Evolutionary conservation across 2,329 filamentous ascomycete species (phyloP).

Genomic region (Coniochaeta hoffmannii): DNA sequence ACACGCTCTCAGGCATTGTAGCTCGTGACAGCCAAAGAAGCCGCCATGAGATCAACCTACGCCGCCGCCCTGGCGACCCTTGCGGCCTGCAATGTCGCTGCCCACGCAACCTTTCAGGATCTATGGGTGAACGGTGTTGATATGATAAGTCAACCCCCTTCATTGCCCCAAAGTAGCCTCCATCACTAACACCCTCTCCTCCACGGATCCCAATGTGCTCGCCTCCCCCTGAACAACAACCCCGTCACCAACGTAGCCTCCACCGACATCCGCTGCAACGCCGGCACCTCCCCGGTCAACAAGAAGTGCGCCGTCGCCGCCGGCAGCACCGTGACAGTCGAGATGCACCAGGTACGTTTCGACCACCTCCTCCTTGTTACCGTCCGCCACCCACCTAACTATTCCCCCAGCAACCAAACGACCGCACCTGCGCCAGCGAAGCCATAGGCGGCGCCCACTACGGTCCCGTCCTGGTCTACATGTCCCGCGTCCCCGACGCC

Average conservation of each 20-base stretch:
- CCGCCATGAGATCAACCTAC: conserved; percentile 27
- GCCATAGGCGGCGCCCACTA: conserved; percentile 46
- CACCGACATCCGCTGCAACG: neutral
- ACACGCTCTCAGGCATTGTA: no score
- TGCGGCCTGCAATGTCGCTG: conserved; percentile 28
- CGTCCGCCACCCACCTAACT: no score
- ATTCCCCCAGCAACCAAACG: conserved; percentile 29
- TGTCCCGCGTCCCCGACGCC: conserved; percentile 39
- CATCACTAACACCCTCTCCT: neutral
- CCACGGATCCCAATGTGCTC: conserved; percentile 1
- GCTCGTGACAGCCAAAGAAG: neutral
- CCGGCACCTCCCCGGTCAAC: neutral
- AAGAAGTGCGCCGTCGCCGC: conserved; percentile 35
- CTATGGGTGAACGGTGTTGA: conserved; percentile 39
- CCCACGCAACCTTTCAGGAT: conserved; percentile 45
- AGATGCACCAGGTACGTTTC: conserved; percentile 43
- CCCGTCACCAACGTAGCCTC: neutral
- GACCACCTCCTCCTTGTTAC: no score
- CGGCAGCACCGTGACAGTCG: conserved; percentile 42
- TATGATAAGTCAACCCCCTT: conserved; percentile 3
- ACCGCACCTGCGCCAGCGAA: conserved; percentile 35
- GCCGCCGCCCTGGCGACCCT: conserved; percentile 23
- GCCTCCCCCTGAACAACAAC: neutral
- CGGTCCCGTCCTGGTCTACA: conserved; percentile 41
- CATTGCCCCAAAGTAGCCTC: neutral